Conservation (phyloP, 306 rosid genomes). For the Castanea mollissima region DNA sequence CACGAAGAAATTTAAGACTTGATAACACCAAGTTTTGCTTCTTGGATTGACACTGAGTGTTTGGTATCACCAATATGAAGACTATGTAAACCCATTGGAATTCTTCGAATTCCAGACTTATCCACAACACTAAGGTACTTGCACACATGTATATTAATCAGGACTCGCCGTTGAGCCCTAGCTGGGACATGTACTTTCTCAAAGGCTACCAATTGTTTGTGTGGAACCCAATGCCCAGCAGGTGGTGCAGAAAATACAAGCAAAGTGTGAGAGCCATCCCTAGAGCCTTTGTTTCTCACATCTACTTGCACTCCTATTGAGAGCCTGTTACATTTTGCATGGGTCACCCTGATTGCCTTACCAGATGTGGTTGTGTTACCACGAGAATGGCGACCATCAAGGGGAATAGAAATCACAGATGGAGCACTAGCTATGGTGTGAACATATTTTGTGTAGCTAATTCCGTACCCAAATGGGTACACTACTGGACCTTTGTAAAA, state of each 20-base stretch:
- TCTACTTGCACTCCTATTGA: conserved; percentile 52
- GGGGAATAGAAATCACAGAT: conserved; percentile 40
- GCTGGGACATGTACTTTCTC: conserved; percentile 63
- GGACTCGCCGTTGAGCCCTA: conserved; percentile 39
- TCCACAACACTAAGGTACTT: conserved; percentile 77
- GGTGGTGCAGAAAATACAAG: conserved; percentile 76
- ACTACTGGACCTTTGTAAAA: conserved; percentile 79
- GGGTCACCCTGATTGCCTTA: conserved; percentile 79
- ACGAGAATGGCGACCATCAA: conserved; percentile 46
- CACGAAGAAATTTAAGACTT: conserved; percentile 38
- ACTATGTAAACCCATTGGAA: conserved; percentile 64
- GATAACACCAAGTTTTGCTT: conserved; percentile 48
- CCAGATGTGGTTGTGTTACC: conserved; percentile 31
- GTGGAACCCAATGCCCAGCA: conserved; percentile 50
- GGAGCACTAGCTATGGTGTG: conserved; percentile 58
- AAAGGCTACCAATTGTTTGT: conserved; percentile 64
- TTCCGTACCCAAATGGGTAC: conserved; percentile 76
- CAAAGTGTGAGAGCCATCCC: conserved; percentile 70
- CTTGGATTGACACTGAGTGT: conserved; percentile 65
- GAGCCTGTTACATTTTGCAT: conserved; percentile 57
- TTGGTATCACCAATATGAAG: conserved; percentile 57
- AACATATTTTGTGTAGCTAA: conserved; percentile 58
- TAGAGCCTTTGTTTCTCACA: conserved; percentile 61
- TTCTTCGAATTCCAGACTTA: conserved; percentile 64
- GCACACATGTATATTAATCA: conserved; percentile 67